These are phyloP conservation scores for Tolypocladium nubicola DNA, from an alignment of 2,329 filamentous ascomycete genomes.

Conservation along the genomic window DNA sequence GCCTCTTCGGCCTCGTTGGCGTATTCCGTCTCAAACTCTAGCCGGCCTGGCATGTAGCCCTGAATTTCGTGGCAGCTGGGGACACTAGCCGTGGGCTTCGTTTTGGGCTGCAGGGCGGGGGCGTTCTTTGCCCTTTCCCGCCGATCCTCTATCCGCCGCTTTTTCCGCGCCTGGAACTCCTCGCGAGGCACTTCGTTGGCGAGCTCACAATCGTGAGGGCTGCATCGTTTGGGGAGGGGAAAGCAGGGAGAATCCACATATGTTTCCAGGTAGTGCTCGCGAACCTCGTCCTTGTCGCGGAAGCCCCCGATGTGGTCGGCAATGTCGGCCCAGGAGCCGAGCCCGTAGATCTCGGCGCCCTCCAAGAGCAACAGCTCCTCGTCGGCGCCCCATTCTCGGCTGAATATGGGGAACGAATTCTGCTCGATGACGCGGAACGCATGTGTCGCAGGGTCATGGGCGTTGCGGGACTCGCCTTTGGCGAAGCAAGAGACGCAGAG, in stretches of 20 bases:
- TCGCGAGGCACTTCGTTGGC: slow-evolving; percentile 77
- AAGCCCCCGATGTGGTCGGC: slow-evolving; percentile 97
- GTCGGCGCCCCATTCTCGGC: slow-evolving; percentile 91
- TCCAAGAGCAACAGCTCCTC: slow-evolving; percentile 91
- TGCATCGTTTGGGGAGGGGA: slow-evolving; percentile 77
- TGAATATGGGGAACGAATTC: slow-evolving; percentile 95
- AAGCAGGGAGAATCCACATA: slow-evolving; percentile 79
- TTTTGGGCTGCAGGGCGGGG: slow-evolving; percentile 75
- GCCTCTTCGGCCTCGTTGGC: slow-evolving; percentile 97
- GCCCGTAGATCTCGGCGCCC: slow-evolving; percentile 88
- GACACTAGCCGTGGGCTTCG: slow-evolving; percentile 90
- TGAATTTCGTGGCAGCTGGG: slow-evolving; percentile 96
- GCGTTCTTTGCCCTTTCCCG: slow-evolving; percentile 81
- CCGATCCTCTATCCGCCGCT: slow-evolving; percentile 82
- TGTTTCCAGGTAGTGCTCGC: slow-evolving; percentile 83
- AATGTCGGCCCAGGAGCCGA: slow-evolving; percentile 96
- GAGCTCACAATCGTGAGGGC: slow-evolving; percentile 68
- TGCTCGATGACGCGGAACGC: slow-evolving; percentile 92
- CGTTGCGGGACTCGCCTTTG: slow-evolving; percentile 66
- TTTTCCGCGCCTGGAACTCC: slow-evolving; percentile 88
- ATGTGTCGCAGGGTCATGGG: slow-evolving; percentile 80
- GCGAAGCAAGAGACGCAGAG: slow-evolving; percentile 94
- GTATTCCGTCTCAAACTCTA: slow-evolving; percentile 97
- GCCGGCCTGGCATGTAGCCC: slow-evolving; percentile 93
- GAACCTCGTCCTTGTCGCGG: slow-evolving; percentile 87